These are phyloP conservation scores for Solanum neorickii DNA, from an alignment of 257 asterid species.

Conservation along the genomic window DNA sequence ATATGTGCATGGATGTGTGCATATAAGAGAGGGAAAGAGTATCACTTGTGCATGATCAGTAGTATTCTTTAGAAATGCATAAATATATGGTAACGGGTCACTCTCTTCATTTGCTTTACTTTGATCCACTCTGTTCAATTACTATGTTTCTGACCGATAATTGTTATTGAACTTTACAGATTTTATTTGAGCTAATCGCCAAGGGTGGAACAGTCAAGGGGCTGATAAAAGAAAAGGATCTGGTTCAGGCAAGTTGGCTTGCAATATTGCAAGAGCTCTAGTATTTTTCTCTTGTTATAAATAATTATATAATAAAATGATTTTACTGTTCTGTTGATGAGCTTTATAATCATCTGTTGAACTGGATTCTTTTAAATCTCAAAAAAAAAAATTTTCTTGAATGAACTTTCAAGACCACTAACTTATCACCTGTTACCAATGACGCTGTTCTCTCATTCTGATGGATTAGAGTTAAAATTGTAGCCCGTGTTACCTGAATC, in stretches of 20 bases:
- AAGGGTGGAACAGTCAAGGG: conserved; percentile 94
- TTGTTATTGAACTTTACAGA: conserved; percentile 31
- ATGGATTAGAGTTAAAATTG: neutral
- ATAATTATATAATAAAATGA: neutral
- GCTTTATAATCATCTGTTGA: neutral
- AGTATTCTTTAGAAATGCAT: neutral
- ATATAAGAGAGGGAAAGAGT: neutral
- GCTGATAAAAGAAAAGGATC: conserved; percentile 75
- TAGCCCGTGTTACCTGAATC: neutral
- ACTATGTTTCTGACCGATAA: neutral
- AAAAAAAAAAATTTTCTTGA: neutral
- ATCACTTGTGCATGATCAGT: neutral
- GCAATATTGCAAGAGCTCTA: neutral
- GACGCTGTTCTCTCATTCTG: neutral
- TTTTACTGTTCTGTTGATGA: neutral
- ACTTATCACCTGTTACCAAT: neutral
- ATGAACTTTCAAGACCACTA: neutral
- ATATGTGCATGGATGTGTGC: neutral
- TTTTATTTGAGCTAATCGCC: conserved; percentile 73
- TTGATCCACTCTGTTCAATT: neutral
- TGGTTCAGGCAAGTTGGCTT: conserved; percentile 75
- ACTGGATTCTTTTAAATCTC: neutral
- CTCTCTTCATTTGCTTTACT: neutral
- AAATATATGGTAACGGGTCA: neutral
- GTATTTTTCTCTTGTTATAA: neutral